Conservation (phyloP, 1,284 basidiomycete genomes). For the Malassezia brasiliensis region DNA sequence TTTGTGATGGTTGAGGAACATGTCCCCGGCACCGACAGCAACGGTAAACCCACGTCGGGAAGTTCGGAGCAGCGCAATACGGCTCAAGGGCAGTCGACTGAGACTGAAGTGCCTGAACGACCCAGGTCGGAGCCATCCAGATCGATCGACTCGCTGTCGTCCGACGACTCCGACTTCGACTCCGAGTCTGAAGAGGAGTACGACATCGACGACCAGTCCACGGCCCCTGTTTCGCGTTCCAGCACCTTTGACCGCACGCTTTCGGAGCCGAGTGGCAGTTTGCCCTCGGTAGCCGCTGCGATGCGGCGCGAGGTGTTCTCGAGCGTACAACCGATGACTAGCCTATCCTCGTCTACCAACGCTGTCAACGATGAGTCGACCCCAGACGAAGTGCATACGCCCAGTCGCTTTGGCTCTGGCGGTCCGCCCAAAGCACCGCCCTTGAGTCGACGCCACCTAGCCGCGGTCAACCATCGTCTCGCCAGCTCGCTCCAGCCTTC, state of each 20-base stretch:
- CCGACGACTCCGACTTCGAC: background rate
- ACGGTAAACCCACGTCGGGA: too few relatives aligned
- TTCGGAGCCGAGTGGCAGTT: background rate
- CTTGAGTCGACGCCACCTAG: slow-evolving; percentile 36
- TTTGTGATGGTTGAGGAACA: slow-evolving; percentile 24
- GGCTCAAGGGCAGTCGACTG: too few relatives aligned
- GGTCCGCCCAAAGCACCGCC: slow-evolving; percentile 40
- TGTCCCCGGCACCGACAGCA: background rate
- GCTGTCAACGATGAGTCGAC: slow-evolving; percentile 16
- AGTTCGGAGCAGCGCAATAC: background rate
- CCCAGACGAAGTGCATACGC: slow-evolving; percentile 29
- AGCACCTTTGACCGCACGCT: background rate
- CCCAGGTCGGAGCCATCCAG: background rate
- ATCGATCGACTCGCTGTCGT: background rate
- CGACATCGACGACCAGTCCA: slow-evolving; percentile 43
- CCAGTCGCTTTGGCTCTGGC: slow-evolving; percentile 35
- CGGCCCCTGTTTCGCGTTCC: slow-evolving; percentile 11
- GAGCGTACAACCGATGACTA: background rate
- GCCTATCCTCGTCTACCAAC: background rate
- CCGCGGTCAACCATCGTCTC: slow-evolving; percentile 37
- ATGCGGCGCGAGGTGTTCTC: background rate
- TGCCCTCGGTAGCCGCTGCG: background rate
- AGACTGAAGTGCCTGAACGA: background rate
- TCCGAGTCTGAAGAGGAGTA: slow-evolving; percentile 33
- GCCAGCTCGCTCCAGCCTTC: background rate